Conservation (phyloP, 108 stramenopile genomes). For the Cyclostephanos invisitatus region DNA sequence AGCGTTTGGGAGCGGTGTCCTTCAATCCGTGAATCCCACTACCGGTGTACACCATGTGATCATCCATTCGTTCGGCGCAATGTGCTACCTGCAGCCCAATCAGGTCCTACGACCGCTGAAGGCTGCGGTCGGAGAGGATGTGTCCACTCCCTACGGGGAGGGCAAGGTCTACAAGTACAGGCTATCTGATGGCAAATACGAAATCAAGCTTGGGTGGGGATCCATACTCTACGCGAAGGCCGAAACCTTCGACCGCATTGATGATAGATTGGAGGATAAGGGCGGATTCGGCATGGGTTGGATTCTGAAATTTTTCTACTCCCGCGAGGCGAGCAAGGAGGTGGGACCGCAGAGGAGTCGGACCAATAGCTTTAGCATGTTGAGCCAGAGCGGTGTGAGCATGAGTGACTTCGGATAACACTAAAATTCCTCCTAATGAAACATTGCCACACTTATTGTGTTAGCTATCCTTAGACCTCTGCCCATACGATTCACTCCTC, state of each 20-base stretch:
- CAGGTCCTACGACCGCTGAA: conserved; percentile 77
- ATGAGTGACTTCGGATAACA: conserved; percentile 18
- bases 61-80: conserved; percentile 63
- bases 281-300: conserved; percentile 84
- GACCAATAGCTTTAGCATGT: conserved; percentile 71
- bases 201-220: conserved; percentile 73
- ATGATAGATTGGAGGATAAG: conserved; percentile 71
- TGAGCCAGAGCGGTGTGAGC: conserved; percentile 50
- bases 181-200: conserved; percentile 62
- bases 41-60: conserved; percentile 91
- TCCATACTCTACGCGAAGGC: conserved; percentile 76
- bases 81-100: conserved; percentile 88
- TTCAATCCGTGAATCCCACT: conserved; percentile 85
- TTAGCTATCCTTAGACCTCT: conserved; percentile 13
- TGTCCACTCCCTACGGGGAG: conserved; percentile 83
- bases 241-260: conserved; percentile 79
- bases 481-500: not conserved
- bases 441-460: not conserved
- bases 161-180: conserved; percentile 75
- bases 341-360: conserved; percentile 62
- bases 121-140: conserved; percentile 87
- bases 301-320: conserved; percentile 80
- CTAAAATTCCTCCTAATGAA: not conserved
- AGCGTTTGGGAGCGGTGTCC: conserved; percentile 73
- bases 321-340: conserved; percentile 36